Evolutionary conservation across 305 asterid species (phyloP), one percentile per base, ranked within the genome.

Genomic region (Solanum hybrid): DNA sequence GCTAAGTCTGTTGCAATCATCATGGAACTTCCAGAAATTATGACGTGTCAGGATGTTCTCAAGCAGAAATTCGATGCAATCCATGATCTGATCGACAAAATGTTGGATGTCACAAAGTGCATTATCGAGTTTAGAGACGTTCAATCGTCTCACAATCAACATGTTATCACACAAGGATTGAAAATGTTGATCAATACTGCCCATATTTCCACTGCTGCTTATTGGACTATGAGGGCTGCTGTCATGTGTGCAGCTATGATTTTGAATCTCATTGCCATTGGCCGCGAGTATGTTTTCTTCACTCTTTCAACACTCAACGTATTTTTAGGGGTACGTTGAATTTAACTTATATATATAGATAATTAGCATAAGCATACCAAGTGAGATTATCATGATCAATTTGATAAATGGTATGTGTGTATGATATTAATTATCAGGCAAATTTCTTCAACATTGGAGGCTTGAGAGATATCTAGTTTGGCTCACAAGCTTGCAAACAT

Each of bases 201-300:
- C 81, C 96, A 95, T 79, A 93, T 97, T 91, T 98, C 99, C 8
- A 93, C 93, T 1, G 98, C 98, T 20, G 97, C 93, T 84, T 97
- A 97, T 46, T 97, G 98, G 99, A 92, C 95, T 88, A 92, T 95
- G 16, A 93, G 98, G 90, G 93, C 98, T 90, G 94, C 96, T 11
- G 95, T 97, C 13, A 96, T 94, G 26, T 95, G 98, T 36, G 90
- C 98, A 3, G 87, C 96, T 34, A 88, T 94, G 9, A 91, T 97
- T 89, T 86, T 96, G 90, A 97, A 93, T 92, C 97, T 96, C 89
- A 91, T 95, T 7, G 97, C 98, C 40, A 91, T 95, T 8, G 97
- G 99, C 16, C 96, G 93, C 2, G 99, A 96, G 99, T 97, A 95
- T 8, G 95, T 90, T 73, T 88, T 29, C 24, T 82, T 20, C 22